These are phyloP conservation scores for Phytophthora sp. DNA, from an alignment of 352 stramenopile genomes.

Conservation along the genomic window DNA sequence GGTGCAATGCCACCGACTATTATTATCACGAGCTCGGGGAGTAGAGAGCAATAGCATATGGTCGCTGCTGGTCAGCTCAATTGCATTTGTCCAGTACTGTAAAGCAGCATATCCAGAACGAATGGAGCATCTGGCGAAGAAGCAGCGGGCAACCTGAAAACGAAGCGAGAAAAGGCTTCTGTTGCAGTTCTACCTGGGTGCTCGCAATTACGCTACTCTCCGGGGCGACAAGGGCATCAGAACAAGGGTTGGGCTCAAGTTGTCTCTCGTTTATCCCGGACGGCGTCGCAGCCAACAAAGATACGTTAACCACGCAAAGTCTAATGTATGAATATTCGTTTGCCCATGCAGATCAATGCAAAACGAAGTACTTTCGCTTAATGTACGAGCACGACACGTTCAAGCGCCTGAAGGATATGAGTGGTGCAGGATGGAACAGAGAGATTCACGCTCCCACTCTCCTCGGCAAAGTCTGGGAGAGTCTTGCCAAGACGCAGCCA, in stretches of 20 bases:
- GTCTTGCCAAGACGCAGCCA: not conserved
- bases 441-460: not conserved
- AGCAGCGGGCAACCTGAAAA: not conserved
- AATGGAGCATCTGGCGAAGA: not conserved
- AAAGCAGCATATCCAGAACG: no score
- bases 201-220: not conserved
- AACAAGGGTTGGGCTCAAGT: not conserved
- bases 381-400: not conserved
- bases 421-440: not conserved
- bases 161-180: not conserved
- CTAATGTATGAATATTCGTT: no score
- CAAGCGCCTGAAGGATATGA: not conserved
- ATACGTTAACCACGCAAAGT: not conserved
- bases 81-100: no score
- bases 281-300: not conserved
- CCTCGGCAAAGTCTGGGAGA: not conserved
- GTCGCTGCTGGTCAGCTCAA: no score
- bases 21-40: no score
- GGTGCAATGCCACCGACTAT: no score
- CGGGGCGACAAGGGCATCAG: not conserved
- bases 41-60: no score
- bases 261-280: not conserved
- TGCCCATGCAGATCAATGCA: not conserved
- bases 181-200: not conserved
- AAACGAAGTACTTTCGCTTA: not conserved